Evolutionary conservation across 768 basidiomycete genomes (phyloP).

Genomic region (Boletus bicolor): DNA sequence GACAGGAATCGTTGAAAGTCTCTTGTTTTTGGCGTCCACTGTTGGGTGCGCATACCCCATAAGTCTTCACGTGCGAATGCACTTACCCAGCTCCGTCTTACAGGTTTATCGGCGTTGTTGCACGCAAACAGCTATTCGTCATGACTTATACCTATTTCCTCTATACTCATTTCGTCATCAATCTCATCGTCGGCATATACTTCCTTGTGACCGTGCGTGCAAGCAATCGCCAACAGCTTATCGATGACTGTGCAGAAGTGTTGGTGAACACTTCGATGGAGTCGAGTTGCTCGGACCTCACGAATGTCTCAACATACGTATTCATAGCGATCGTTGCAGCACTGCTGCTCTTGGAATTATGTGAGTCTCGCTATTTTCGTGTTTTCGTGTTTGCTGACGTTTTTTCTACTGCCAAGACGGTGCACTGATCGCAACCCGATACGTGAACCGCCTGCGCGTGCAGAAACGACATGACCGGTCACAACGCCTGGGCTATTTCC

Average conservation of each 20-base stretch:
- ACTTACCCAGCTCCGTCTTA: constrained; percentile 1
- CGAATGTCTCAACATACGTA: constrained; percentile 42
- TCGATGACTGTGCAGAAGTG: constrained; percentile 44
- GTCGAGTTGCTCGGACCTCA: constrained; percentile 43
- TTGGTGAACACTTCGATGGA: constrained; percentile 41
- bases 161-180: constrained; percentile 56
- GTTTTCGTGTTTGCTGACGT: not conserved
- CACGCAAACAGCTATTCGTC: constrained; percentile 59
- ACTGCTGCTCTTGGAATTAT: constrained; percentile 53
- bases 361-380: constrained; percentile 37
- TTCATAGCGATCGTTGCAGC: constrained; percentile 43
- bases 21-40: constrained; percentile 51
- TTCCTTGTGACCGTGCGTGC: constrained; percentile 49
- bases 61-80: not conserved
- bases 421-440: constrained; percentile 51
- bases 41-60: constrained; percentile 43
- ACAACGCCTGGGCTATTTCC: constrained; percentile 32
- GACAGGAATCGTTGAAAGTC: constrained; percentile 50
- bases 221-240: constrained; percentile 41
- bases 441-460: constrained; percentile 48
- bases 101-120: constrained; percentile 62
- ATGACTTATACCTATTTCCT: constrained; percentile 54
- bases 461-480: constrained; percentile 45
- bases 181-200: constrained; percentile 49
- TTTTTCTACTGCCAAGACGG: constrained; percentile 39